Conservation (phyloP, 2,329 filamentous ascomycete genomes). For the Xylaria sp. region DNA sequence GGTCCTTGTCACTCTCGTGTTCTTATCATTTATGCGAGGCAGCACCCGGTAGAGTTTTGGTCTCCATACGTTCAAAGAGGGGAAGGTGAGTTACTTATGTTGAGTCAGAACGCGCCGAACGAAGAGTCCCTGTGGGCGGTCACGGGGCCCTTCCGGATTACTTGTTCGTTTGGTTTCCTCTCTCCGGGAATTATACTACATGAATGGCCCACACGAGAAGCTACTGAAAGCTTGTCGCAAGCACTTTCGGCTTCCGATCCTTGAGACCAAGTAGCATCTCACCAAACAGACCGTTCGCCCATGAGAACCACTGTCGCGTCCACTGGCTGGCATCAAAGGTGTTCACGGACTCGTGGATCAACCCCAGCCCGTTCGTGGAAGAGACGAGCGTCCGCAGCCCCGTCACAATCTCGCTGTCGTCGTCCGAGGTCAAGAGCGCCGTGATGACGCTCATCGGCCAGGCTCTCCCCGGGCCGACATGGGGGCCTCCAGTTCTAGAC, state of each 20-base stretch:
- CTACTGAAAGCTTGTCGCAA: slow-evolving; percentile 56
- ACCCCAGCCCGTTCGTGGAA: slow-evolving; percentile 42
- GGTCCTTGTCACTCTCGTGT: background rate
- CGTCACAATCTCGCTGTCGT: slow-evolving; percentile 43
- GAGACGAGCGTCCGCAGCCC: slow-evolving; percentile 43
- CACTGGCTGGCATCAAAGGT: slow-evolving; percentile 45
- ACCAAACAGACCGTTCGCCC: slow-evolving; percentile 45
- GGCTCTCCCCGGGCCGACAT: slow-evolving; percentile 68
- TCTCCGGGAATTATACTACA: too few relatives aligned
- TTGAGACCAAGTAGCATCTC: slow-evolving; percentile 57
- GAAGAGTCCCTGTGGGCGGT: background rate
- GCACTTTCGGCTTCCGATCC: slow-evolving; percentile 71
- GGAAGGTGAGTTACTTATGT: background rate
- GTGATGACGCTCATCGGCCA: slow-evolving; percentile 90
- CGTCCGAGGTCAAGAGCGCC: slow-evolving; percentile 69
- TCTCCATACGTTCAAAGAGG: background rate
- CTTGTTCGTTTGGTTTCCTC: background rate
- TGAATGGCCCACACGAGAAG: too few relatives aligned
- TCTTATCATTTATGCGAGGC: background rate
- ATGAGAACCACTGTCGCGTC: slow-evolving; percentile 50
- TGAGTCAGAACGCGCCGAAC: background rate
- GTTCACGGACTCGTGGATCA: slow-evolving; percentile 52
- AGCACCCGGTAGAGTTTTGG: background rate
- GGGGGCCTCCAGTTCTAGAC: slow-evolving; percentile 56
- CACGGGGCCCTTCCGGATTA: background rate